Conservation (phyloP, 2,329 filamentous ascomycete genomes). For the Penicillium occitanis region DNA sequence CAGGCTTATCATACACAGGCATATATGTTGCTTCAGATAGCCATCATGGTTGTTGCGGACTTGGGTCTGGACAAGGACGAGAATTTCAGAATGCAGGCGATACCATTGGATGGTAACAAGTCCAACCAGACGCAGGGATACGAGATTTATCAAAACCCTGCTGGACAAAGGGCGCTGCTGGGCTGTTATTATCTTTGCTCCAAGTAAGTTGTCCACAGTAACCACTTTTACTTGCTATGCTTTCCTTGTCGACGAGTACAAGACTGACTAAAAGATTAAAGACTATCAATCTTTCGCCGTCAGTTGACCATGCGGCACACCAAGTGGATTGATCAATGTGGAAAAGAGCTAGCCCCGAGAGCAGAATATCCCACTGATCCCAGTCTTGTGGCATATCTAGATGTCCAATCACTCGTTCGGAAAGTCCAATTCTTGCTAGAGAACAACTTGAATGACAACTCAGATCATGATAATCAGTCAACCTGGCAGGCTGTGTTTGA, state of each 20-base stretch:
- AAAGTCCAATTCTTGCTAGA: neutral
- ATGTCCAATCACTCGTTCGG: neutral
- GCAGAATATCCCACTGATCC: neutral
- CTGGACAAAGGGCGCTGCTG: neutral
- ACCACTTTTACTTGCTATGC: neutral
- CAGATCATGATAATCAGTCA: neutral
- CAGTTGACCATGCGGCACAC: neutral
- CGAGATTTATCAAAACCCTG: neutral
- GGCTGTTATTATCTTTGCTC: neutral
- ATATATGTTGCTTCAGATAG: neutral
- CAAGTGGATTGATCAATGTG: neutral
- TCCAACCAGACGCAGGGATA: neutral
- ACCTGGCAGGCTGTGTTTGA: neutral
- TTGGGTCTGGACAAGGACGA: neutral
- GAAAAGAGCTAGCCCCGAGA: neutral
- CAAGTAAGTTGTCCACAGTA: neutral
- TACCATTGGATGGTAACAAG: neutral
- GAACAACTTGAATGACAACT: neutral
- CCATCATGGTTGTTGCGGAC: neutral
- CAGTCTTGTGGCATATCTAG: neutral
- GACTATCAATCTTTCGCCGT: neutral
- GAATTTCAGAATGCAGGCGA: neutral
- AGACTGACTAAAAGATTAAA: neutral
- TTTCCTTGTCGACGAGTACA: neutral
- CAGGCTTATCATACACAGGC: too few species aligned